A percentile compares a stretch with the other conserved stretches of the same genome.
phyloP scores from a whole-genome alignment of 1,284 basidiomycete species.

The Microstroma glucosiphilum region DNA sequence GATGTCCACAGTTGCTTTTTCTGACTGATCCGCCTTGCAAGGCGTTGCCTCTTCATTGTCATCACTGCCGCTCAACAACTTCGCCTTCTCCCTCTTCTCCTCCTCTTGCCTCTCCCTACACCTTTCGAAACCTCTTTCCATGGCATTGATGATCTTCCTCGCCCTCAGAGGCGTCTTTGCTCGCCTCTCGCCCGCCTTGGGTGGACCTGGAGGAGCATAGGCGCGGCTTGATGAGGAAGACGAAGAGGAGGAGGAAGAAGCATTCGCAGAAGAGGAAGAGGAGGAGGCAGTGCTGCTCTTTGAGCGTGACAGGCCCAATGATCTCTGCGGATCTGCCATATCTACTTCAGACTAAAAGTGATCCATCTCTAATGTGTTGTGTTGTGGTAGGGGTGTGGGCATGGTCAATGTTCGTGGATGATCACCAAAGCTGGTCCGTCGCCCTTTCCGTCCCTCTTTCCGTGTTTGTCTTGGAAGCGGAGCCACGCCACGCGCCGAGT shows the following conservation, averaged over 20 bases:
- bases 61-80: neutral
- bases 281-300: too few species aligned
- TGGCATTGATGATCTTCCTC: neutral
- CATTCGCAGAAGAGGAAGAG: too few species aligned
- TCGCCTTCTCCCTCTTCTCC: neutral
- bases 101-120: neutral
- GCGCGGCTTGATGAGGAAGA: neutral
- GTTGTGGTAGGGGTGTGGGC: too few species aligned
- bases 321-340: too few species aligned
- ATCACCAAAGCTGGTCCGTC: too few species aligned
- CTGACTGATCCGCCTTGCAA: neutral
- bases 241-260: neutral
- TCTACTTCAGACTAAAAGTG: too few species aligned
- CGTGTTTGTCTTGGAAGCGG: too few species aligned
- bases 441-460: too few species aligned
- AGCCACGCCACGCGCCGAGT: too few species aligned
- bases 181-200: neutral
- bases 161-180: slow-evolving; percentile 3
- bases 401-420: too few species aligned
- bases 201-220: neutral
- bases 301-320: too few species aligned
- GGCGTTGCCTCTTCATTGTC: neutral
- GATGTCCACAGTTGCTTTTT: neutral
- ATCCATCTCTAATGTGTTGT: too few species aligned
- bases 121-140: slow-evolving; percentile 2